Evolutionary conservation across 345 rosid genomes (phyloP).

Genomic region (Rhodamnia rubescens): DNA sequence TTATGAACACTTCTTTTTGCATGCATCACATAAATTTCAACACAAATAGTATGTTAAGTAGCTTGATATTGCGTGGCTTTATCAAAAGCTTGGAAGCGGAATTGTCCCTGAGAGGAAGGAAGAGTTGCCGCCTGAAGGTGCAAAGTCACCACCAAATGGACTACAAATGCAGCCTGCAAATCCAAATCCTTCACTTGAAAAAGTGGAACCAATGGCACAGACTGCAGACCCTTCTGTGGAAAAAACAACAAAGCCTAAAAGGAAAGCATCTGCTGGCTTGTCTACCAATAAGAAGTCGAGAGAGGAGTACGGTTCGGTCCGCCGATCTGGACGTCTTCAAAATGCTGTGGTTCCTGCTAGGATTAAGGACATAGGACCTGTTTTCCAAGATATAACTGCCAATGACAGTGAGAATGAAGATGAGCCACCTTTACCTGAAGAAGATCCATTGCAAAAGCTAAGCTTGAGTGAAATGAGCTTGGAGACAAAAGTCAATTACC

Average conservation of each 20-base stretch:
- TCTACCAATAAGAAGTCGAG: not conserved
- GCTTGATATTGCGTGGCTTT: not conserved
- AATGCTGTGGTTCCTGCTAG: not conserved
- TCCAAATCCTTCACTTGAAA: conserved; percentile 1
- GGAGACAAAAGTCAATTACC: conserved; percentile 19
- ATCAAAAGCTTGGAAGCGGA: not conserved
- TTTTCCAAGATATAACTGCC: conserved; percentile 18
- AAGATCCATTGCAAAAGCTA: conserved; percentile 6
- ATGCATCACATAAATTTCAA: not conserved
- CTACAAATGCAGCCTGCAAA: conserved; percentile 1
- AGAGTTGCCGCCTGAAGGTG: conserved; percentile 5
- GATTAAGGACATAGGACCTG: conserved; percentile 8
- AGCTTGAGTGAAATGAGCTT: not conserved
- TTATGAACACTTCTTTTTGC: not conserved
- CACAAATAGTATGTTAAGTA: not conserved
- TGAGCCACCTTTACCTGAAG: conserved; percentile 1
- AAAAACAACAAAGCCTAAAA: not conserved
- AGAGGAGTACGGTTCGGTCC: not conserved
- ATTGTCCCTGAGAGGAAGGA: not conserved
- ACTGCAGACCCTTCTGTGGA: not conserved
- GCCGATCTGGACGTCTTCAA: conserved; percentile 34
- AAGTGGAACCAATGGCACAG: not conserved
- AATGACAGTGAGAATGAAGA: conserved; percentile 26
- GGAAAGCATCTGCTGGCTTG: not conserved
- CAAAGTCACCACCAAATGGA: not conserved